Percentiles rank a stretch among this genome's conserved stretches.
Evolutionary conservation across 192 early-diverging fungal species (phyloP).

Genomic region (Podochytrium sp.): DNA sequence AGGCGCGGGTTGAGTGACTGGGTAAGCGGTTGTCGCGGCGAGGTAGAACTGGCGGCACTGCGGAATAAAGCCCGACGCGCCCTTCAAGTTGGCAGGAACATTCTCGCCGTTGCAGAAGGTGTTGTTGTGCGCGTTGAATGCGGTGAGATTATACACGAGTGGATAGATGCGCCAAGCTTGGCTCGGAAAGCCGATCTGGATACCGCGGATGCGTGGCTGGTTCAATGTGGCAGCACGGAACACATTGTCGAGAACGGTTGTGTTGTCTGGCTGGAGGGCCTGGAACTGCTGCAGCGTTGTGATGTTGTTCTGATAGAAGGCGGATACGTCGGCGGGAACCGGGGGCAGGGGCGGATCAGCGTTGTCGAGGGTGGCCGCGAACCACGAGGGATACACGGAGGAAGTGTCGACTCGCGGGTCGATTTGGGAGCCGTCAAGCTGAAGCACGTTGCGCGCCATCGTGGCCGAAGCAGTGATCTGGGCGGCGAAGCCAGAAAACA

Average conservation of each 20-base stretch:
- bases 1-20: neutral
- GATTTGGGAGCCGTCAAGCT: slow-evolving; percentile 1
- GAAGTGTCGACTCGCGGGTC: neutral
- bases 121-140: neutral
- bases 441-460: slow-evolving; percentile 3
- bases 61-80: neutral
- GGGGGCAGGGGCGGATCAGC: slow-evolving; percentile 19
- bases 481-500: slow-evolving; percentile 17
- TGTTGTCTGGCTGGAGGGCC: slow-evolving; percentile 17
- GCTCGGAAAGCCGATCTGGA: slow-evolving; percentile 25
- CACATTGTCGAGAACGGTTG: slow-evolving; percentile 23
- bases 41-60: slow-evolving; percentile 28
- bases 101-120: slow-evolving; percentile 11
- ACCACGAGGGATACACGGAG: slow-evolving; percentile 18
- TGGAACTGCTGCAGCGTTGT: slow-evolving; percentile 12
- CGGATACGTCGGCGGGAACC: neutral
- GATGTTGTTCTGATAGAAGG: slow-evolving; percentile 19
- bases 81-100: neutral
- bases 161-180: slow-evolving; percentile 29
- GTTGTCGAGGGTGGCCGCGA: neutral
- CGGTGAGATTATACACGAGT: slow-evolving; percentile 13
- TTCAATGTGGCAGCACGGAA: slow-evolving; percentile 15
- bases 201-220: slow-evolving; percentile 3
- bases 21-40: neutral
- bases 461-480: slow-evolving; percentile 6